A percentile compares a stretch with the other conserved stretches of the same genome.
Conservation (phyloP, 1,284 basidiomycete species). For the Takashimella tepidaria region DNA sequence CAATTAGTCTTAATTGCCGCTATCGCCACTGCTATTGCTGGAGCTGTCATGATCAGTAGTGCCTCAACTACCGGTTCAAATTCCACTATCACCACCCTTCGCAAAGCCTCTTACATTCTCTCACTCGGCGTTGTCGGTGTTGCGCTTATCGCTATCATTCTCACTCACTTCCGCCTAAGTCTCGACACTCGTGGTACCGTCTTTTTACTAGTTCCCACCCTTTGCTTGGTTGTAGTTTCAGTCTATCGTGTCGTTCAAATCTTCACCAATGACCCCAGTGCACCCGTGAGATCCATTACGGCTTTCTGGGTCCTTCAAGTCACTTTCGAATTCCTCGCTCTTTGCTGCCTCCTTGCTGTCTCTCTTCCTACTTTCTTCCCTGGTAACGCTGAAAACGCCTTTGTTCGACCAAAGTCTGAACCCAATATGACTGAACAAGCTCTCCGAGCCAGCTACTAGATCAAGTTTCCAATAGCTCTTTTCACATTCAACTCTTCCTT, state of each 20-base stretch:
- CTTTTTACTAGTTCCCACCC: slow-evolving; percentile 11
- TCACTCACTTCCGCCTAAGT: slow-evolving; percentile 8
- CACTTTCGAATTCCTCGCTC: slow-evolving; percentile 3
- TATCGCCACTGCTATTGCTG: slow-evolving; percentile 23
- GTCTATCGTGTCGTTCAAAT: slow-evolving; percentile 21
- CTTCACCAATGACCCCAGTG: slow-evolving; percentile 1
- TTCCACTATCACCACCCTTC: too few species aligned
- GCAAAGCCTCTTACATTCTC: neutral
- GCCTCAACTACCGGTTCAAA: too few species aligned
- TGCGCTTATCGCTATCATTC: slow-evolving; percentile 1
- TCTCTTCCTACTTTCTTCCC: slow-evolving; percentile 12
- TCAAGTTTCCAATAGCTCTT: too few species aligned
- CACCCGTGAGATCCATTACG: slow-evolving; percentile 7
- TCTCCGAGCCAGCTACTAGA: too few species aligned
- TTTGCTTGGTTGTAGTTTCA: slow-evolving; percentile 14
- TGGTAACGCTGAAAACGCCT: too few species aligned
- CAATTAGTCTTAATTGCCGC: slow-evolving; percentile 18
- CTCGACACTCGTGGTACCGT: slow-evolving; percentile 1
- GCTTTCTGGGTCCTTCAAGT: slow-evolving; percentile 22
- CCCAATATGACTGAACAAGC: too few species aligned
- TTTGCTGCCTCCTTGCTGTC: slow-evolving; percentile 5
- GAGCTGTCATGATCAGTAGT: too few species aligned
- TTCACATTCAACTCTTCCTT: too few species aligned
- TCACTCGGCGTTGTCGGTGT: neutral
- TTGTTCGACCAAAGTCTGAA: too few species aligned